Evolutionary conservation across 1,284 basidiomycete genomes (phyloP).

Genomic region (Leccinum ambiguum): DNA sequence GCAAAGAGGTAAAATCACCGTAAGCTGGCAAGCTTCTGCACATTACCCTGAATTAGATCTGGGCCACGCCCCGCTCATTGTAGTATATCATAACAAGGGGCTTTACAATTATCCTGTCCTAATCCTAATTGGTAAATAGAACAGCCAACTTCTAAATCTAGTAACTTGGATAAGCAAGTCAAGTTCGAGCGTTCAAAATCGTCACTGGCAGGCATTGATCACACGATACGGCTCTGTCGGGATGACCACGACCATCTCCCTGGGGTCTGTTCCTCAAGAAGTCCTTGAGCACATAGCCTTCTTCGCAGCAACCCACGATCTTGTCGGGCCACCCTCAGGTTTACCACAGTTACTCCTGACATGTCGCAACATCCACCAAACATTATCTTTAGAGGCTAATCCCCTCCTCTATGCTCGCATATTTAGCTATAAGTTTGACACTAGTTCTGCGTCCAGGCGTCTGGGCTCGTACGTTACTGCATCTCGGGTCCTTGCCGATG

Average conservation of each 20-base stretch:
- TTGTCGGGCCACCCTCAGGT: constrained; percentile 53
- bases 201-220: background rate
- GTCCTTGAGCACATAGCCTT: constrained; percentile 70
- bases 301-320: constrained; percentile 45
- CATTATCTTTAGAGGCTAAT: constrained; percentile 48
- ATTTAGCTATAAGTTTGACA: constrained; percentile 70
- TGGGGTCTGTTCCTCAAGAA: constrained; percentile 56
- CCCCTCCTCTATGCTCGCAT: constrained; percentile 68
- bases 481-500: constrained; percentile 48
- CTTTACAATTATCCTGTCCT: background rate
- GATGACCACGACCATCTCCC: constrained; percentile 21
- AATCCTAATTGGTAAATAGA: background rate
- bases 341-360: constrained; percentile 55
- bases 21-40: constrained; percentile 13
- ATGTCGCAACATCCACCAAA: constrained; percentile 50
- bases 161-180: constrained; percentile 9
- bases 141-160: constrained; percentile 6
- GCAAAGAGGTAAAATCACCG: constrained; percentile 31
- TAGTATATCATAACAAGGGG: background rate
- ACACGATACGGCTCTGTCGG: constrained; percentile 1
- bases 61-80: constrained; percentile 2
- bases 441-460: constrained; percentile 52
- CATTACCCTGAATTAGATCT: background rate
- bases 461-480: constrained; percentile 44
- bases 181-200: no score